Percentiles rank a stretch among this genome's conserved stretches.
These are phyloP conservation scores for Ceratobasidium sp. DNA, from an alignment of 1,284 basidiomycete genomes.

Conservation along the genomic window DNA sequence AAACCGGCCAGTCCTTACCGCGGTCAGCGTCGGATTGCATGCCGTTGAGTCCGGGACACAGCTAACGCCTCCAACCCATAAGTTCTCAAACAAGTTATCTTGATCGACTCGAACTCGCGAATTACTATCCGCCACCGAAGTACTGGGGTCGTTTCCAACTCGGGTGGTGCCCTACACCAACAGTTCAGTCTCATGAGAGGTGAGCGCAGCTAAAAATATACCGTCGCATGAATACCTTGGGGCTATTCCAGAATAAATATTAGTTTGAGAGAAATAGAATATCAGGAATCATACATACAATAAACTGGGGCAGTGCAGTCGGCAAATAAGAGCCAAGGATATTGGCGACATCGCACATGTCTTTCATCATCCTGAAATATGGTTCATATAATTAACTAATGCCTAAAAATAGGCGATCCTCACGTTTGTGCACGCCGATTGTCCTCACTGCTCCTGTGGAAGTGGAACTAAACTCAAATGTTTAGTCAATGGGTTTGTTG, in stretches of 20 bases:
- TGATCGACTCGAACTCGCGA: conserved; percentile 32
- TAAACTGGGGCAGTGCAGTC: conserved; percentile 25
- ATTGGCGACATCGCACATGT: conserved; percentile 38
- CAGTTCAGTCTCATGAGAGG: too few species aligned
- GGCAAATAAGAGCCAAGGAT: conserved; percentile 38
- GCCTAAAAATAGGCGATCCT: neutral
- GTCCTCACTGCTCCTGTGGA: neutral
- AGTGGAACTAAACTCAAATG: conserved; percentile 6
- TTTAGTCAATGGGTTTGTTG: neutral
- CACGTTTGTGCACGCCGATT: conserved; percentile 11
- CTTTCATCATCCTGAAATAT: conserved; percentile 51
- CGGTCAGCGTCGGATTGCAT: conserved; percentile 41
- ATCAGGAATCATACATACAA: neutral
- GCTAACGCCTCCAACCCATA: conserved; percentile 36
- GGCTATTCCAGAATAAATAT: neutral
- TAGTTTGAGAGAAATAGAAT: neutral
- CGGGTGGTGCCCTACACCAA: conserved; percentile 22
- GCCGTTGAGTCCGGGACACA: conserved; percentile 40
- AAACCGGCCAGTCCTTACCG: conserved; percentile 13
- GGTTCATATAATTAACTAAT: neutral
- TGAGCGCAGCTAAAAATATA: neutral
- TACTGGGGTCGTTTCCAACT: conserved; percentile 36
- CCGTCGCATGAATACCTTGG: conserved; percentile 4
- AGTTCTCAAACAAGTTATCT: conserved; percentile 16
- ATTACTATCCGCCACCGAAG: conserved; percentile 32